These are phyloP conservation scores for Thelonectria olida DNA, from an alignment of 2,329 filamentous ascomycete genomes.

Conservation along the genomic window DNA sequence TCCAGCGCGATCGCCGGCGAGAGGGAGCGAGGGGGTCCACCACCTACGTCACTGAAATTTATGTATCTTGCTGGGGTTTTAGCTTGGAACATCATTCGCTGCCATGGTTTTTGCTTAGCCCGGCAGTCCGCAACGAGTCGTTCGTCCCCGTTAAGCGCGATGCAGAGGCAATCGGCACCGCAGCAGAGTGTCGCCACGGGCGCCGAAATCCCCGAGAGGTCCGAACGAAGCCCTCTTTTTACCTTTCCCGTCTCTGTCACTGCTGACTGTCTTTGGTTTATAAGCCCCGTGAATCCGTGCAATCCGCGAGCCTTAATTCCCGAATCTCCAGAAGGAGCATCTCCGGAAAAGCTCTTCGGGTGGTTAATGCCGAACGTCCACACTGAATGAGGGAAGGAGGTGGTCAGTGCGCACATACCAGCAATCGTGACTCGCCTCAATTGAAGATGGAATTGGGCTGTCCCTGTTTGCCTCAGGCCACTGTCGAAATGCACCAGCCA, in stretches of 20 bases:
- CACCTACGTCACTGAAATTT: neutral
- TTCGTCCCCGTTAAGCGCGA: too few species aligned
- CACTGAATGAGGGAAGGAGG: neutral
- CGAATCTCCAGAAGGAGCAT: neutral
- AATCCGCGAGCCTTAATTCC: neutral
- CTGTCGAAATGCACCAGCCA: neutral
- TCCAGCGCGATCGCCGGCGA: neutral
- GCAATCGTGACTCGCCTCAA: too few species aligned
- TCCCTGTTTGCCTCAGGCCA: neutral
- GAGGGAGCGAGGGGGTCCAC: neutral
- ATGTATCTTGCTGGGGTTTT: neutral
- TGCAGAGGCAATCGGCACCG: too few species aligned
- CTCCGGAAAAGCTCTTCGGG: neutral
- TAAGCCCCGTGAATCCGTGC: neutral
- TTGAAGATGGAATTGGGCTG: neutral
- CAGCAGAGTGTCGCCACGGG: neutral
- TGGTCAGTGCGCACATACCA: neutral
- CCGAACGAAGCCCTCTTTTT: neutral
- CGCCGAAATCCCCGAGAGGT: conserved; percentile 2
- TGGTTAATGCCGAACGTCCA: neutral
- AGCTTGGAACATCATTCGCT: neutral
- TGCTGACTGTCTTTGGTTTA: neutral
- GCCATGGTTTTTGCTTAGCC: neutral
- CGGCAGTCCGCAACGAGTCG: neutral
- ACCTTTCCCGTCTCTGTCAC: neutral